These are phyloP conservation scores for Gossypium trilobum DNA, from an alignment of 441 rosid species.

Conservation along the genomic window DNA sequence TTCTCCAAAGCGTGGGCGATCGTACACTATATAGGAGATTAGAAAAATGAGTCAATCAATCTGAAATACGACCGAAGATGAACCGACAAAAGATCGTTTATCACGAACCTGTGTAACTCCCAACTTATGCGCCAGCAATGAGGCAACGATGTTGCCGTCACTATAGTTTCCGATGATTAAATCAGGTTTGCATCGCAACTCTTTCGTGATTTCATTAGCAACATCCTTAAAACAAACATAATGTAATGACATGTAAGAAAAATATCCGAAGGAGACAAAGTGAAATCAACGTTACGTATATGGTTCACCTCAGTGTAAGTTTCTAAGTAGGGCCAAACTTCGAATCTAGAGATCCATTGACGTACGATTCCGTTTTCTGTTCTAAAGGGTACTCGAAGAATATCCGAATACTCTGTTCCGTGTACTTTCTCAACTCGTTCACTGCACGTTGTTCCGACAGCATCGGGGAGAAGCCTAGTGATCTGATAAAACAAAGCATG, in stretches of 20 bases:
- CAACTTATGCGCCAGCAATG: constrained; percentile 74
- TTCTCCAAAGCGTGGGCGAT: constrained; percentile 96
- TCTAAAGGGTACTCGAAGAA: constrained; percentile 89
- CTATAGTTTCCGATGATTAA: constrained; percentile 90
- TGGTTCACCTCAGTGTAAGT: constrained; percentile 74
- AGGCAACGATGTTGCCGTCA: constrained; percentile 92
- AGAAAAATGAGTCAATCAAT: neutral
- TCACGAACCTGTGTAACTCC: constrained; percentile 79
- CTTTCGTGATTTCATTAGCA: constrained; percentile 68
- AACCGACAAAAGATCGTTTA: neutral
- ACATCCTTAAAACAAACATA: constrained; percentile 51
- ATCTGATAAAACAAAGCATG: constrained; percentile 32
- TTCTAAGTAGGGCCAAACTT: constrained; percentile 97
- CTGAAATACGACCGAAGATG: neutral
- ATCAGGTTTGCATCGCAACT: constrained; percentile 88
- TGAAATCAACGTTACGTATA: neutral
- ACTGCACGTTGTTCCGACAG: constrained; percentile 87
- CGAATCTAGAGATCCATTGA: constrained; percentile 89
- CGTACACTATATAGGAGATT: constrained; percentile 47
- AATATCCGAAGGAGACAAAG: no score
- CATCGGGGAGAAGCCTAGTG: constrained; percentile 88
- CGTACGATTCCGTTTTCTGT: constrained; percentile 75
- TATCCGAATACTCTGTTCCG: constrained; percentile 70
- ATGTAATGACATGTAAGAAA: neutral
- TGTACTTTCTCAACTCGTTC: constrained; percentile 82